Percentiles rank a stretch among this genome's conserved stretches.
phyloP scores from a whole-genome alignment of 805 yeast genomes.

The Yueomyces sp. region DNA sequence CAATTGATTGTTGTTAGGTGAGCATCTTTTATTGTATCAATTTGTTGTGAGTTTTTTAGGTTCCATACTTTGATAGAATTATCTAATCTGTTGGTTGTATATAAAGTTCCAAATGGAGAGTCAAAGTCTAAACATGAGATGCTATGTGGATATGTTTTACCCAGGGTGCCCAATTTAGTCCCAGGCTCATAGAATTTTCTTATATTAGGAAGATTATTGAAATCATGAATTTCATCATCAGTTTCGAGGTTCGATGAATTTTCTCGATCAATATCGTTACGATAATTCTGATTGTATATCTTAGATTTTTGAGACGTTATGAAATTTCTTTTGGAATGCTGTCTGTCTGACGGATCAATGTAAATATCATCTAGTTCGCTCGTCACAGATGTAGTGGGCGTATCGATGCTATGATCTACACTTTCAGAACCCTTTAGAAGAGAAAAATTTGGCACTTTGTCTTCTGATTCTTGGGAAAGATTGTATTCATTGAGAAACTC shows the following conservation, averaged over 20 bases:
- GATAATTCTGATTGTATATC: too few species aligned
- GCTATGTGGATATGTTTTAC: slow-evolving; percentile 36
- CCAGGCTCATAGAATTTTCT: slow-evolving; percentile 43
- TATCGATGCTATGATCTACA: too few species aligned
- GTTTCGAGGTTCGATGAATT: not conserved
- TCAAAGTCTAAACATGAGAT: slow-evolving; percentile 55
- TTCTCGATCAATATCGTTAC: too few species aligned
- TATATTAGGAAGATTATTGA: not conserved
- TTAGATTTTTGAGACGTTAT: too few species aligned
- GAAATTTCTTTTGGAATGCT: too few species aligned
- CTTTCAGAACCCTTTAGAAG: too few species aligned
- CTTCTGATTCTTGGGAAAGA: not conserved
- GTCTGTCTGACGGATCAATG: too few species aligned
- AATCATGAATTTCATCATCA: not conserved
- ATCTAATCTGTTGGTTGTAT: slow-evolving; percentile 59
- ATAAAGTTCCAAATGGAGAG: slow-evolving; percentile 61
- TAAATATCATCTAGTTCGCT: too few species aligned
- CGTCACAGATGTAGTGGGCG: too few species aligned
- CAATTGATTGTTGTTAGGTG: slow-evolving; percentile 47
- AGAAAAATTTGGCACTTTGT: too few species aligned
- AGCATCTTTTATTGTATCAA: slow-evolving; percentile 39
- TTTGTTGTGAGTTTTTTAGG: slow-evolving; percentile 36
- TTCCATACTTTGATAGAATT: slow-evolving; percentile 80
- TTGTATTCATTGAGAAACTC: not conserved
- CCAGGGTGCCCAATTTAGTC: slow-evolving; percentile 33